Evolutionary conservation across 345 rosid genomes (phyloP), one percentile per base, ranked within the genome.

Genomic region (Brassica rapa): DNA sequence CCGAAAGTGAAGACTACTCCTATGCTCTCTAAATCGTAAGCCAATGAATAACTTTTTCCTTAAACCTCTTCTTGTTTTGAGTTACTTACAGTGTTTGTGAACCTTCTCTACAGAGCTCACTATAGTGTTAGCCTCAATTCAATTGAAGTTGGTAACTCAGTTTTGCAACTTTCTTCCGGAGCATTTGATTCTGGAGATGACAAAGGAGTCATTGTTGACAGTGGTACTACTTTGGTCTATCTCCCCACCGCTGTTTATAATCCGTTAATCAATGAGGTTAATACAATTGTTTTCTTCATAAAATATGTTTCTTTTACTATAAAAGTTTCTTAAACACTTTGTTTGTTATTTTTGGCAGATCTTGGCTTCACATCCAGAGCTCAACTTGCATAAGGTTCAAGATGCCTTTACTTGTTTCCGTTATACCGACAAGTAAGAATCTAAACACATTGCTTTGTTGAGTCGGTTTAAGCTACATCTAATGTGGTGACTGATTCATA

Each of bases 221-320:
- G 98, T 78, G 98, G 98, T 76, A 92, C 98, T 55, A 92, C 98
- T 77, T 82, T 94, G 84, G 90, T 91, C 53, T 94, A 92, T 87
- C 86, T 94, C 79, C 98, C 98, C 4, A 73, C 69, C 0, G 66
- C 63, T 39, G 84, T 92, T 56, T 91, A 79, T 78, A 80, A 89
- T n/a, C 62, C 87, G 23, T 2, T 94, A 74, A 75, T 91, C 87
- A 67, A 3, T 37, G 73, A 88, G 92, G 98, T 91, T 55, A 56
- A 7, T 7, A 62, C 53, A 15, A 0, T 63, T 37, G 12, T 8
- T 35, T 65, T 65, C 51, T 63, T 62, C 8, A 9, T 2, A 39
- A 10, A 33, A 5, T 62, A 1, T 62, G 21, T 33, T 23, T 63
- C 59, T 27, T 68, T n/a, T 11, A 32, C 59, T 67, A 49, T 12